These are phyloP conservation scores for Salvia rosmarinus DNA, from an alignment of 257 asterid genomes.

Conservation along the genomic window DNA sequence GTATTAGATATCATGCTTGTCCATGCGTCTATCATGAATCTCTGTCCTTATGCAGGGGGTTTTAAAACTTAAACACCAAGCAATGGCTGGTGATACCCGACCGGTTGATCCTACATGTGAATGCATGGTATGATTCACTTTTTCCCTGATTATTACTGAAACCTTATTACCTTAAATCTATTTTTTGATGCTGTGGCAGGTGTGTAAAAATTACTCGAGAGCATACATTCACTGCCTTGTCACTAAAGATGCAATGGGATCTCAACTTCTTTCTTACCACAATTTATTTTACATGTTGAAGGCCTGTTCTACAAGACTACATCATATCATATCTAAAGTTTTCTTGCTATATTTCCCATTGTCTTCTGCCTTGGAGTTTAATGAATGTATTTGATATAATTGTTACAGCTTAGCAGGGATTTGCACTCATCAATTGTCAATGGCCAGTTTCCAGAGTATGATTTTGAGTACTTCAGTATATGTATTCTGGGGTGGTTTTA, in stretches of 20 bases:
- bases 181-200: constrained; percentile 48
- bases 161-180: neutral
- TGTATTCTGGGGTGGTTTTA: neutral
- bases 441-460: constrained; percentile 85
- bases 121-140: constrained; percentile 70
- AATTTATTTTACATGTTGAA: constrained; percentile 90
- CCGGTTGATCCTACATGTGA: constrained; percentile 79
- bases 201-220: constrained; percentile 83
- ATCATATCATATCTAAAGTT: neutral
- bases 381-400: constrained; percentile 29
- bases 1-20: neutral
- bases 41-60: constrained; percentile 70
- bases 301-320: constrained; percentile 40
- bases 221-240: constrained; percentile 94
- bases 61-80: constrained; percentile 76
- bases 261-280: constrained; percentile 93
- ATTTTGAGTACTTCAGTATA: neutral
- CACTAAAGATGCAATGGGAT: constrained; percentile 98
- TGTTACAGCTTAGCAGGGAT: constrained; percentile 88
- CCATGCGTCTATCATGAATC: neutral
- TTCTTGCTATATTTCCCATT: neutral
- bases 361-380: constrained; percentile 15
- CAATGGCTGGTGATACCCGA: constrained; percentile 82
- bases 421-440: constrained; percentile 80
- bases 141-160: constrained; percentile 4